phyloP scores from a whole-genome alignment of 2,329 filamentous ascomycete genomes.

The Seiridium unicorne region DNA sequence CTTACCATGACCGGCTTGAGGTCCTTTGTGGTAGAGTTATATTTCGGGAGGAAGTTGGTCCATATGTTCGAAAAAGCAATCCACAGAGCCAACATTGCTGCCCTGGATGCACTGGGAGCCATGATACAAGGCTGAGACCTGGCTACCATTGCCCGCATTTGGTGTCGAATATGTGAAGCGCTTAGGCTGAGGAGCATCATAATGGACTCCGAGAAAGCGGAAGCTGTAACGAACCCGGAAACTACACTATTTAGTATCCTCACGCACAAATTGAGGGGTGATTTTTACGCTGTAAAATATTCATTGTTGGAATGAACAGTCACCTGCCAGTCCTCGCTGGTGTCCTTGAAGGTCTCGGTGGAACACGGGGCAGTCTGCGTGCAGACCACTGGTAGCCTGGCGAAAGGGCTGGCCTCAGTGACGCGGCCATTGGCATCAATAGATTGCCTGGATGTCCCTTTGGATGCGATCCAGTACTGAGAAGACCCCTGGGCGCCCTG shows the following conservation, averaged over 20 bases:
- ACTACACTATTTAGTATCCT: constrained; percentile 8
- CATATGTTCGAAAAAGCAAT: constrained; percentile 48
- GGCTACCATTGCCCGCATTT: constrained; percentile 31
- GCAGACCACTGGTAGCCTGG: constrained; percentile 35
- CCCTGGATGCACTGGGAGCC: constrained; percentile 38
- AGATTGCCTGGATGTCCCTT: constrained; percentile 16
- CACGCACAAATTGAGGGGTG: neutral
- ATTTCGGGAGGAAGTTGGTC: constrained; percentile 36
- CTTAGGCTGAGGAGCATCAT: constrained; percentile 37
- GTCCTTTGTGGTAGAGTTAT: constrained; percentile 16
- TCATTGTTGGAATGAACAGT: constrained; percentile 36
- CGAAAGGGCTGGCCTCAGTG: constrained; percentile 11
- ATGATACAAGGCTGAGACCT: constrained; percentile 32
- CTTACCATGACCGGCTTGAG: constrained; percentile 33
- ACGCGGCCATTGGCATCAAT: constrained; percentile 26
- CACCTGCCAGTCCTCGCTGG: constrained; percentile 32
- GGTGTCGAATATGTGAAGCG: constrained; percentile 42
- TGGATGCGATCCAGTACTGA: constrained; percentile 34
- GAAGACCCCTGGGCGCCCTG: constrained; percentile 19
- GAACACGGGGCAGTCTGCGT: constrained; percentile 42
- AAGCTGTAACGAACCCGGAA: constrained; percentile 32
- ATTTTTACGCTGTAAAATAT: constrained; percentile 30
- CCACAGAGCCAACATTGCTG: constrained; percentile 34
- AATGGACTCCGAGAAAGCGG: constrained; percentile 49
- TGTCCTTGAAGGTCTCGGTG: constrained; percentile 28